phyloP scores from a whole-genome alignment of 2,329 filamentous ascomycete species.

The Aspergillus sp. region DNA sequence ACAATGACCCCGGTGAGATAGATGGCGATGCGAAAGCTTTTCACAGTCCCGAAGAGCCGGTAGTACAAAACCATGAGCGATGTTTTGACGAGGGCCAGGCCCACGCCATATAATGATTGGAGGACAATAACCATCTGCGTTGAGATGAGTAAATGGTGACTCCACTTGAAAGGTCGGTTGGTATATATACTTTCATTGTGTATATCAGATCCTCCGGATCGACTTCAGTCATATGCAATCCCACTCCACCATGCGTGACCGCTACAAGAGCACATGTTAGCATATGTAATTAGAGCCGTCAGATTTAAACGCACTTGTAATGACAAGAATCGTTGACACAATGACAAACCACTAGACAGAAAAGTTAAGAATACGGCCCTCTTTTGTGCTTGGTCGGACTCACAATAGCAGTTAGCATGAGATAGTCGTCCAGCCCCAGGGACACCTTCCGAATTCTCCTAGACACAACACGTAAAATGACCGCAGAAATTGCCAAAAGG shows the following conservation, averaged over 20 bases:
- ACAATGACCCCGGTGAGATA: neutral
- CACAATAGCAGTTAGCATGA: neutral
- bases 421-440: neutral
- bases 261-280: neutral
- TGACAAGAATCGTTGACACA: neutral
- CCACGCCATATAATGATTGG: neutral
- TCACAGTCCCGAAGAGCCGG: constrained; percentile 1
- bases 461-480: neutral
- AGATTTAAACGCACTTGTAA: neutral
- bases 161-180: neutral
- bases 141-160: neutral
- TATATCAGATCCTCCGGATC: neutral
- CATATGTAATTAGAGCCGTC: neutral
- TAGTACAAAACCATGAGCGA: constrained; percentile 3
- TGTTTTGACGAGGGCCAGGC: constrained; percentile 1
- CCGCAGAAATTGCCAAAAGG: neutral
- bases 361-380: neutral
- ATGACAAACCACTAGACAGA: neutral
- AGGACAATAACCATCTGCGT: neutral
- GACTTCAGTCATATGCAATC: neutral
- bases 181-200: neutral
- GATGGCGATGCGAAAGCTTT: neutral
- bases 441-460: neutral
- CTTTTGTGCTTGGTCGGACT: neutral
- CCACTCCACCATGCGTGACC: neutral